A percentile compares a stretch with the other conserved stretches of the same genome.
These are phyloP conservation scores for Malus asiatica DNA, from an alignment of 306 rosid genomes.

Conservation along the genomic window DNA sequence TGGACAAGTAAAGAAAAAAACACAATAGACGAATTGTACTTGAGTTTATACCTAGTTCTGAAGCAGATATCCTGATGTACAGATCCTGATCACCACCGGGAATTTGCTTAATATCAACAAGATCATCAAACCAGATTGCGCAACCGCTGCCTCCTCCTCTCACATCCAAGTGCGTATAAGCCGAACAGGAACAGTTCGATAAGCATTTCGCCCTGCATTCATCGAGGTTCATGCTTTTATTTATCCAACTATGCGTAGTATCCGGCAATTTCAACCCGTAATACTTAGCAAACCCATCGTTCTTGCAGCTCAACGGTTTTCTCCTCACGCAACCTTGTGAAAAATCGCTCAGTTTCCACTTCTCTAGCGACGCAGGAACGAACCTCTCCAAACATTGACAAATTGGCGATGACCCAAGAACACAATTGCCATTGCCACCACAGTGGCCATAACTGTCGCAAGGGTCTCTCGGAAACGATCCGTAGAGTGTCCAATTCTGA, in stretches of 20 bases:
- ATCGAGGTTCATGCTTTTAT: constrained; percentile 26
- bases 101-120: constrained; percentile 32
- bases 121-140: constrained; percentile 60
- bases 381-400: constrained; percentile 48
- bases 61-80: constrained; percentile 42
- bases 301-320: constrained; percentile 18
- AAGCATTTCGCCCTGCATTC: constrained; percentile 49
- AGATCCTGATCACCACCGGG: constrained; percentile 31
- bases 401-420: not conserved
- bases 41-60: constrained; percentile 44
- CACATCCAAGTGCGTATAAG: constrained; percentile 48
- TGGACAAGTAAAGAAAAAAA: too few species aligned
- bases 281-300: constrained; percentile 26
- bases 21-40: not conserved
- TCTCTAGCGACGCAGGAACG: constrained; percentile 17
- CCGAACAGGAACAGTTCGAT: constrained; percentile 55
- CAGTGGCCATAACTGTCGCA: constrained; percentile 34
- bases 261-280: constrained; percentile 41
- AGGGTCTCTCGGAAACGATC: constrained; percentile 18
- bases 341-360: constrained; percentile 20
- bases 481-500: constrained; percentile 20
- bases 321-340: constrained; percentile 31
- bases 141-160: constrained; percentile 58
- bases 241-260: constrained; percentile 35
- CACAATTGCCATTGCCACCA: constrained; percentile 34